Evolutionary conservation across 2,329 filamentous ascomycete species (phyloP), one percentile per base, ranked within the genome.

Genomic region (Apiospora rasikravindrae): DNA sequence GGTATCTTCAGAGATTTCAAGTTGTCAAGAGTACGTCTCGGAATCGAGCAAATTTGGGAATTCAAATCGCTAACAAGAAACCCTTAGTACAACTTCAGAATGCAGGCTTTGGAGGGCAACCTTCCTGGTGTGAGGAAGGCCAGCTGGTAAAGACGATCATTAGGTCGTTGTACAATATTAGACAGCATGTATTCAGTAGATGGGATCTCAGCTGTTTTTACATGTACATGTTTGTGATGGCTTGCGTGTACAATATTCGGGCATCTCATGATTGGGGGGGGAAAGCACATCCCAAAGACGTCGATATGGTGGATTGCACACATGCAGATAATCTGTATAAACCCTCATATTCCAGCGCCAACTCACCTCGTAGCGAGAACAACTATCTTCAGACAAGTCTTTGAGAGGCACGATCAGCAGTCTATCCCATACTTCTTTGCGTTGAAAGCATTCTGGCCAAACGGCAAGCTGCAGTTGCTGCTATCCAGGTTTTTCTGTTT

Each of bases 1-100:
- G 94, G 95, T 92, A 88, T 99, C n/a, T 88, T 98, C 76, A 91
- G 94, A 72, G 96, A 96, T 80, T 99, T 99, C 80, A 94, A 95
- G 84, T 89, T 99, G 88, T 91, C 92, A 73, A 89, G 96, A 86
- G 96, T 98, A 88, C 81, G 94, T 87, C n/a, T 47, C 29, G 26
- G 33, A 61, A 72, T 74, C 81, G 61, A 80, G 73, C 72, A 71
- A 51, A 69, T 7, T n/a, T n/a, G n/a, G n/a, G n/a, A n/a, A n/a
- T n/a, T n/a, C n/a, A n/a, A n/a, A n/a, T n/a, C n/a, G 75, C 82
- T 83, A 73, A 83, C 73, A n/a, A 71, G 70, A 70, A 64, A 5
- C 67, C 26, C 76, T 33, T 79, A 98, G 96, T 99, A 89, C 83
- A 94, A 96, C 86, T 99, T 99, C 86, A 90, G 96, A 82, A 86